phyloP scores from a whole-genome alignment of 805 yeast species.

The Ogataea angusta region DNA sequence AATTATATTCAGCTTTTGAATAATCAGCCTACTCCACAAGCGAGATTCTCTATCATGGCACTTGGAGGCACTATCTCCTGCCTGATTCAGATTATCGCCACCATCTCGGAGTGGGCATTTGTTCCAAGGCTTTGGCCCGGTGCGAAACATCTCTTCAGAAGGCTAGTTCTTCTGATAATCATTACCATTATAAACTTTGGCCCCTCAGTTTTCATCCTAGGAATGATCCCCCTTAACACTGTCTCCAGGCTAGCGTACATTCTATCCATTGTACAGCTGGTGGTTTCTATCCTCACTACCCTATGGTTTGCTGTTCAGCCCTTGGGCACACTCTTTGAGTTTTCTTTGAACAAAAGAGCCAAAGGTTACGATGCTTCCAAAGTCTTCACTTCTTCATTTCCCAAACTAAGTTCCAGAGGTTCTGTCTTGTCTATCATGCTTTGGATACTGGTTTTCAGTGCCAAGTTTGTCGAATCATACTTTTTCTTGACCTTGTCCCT shows the following conservation, averaged over 20 bases:
- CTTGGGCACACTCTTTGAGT: conserved; percentile 32
- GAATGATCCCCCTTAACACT: conserved; percentile 35
- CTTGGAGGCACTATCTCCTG: conserved; percentile 46
- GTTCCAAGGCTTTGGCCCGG: conserved; percentile 51
- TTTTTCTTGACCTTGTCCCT: conserved; percentile 51
- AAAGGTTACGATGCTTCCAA: conserved; percentile 35
- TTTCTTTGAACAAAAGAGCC: conserved; percentile 18
- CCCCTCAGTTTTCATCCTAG: conserved; percentile 43
- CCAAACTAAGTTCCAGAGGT: conserved; percentile 38
- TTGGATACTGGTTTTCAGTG: conserved; percentile 47
- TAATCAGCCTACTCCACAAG: conserved; percentile 45
- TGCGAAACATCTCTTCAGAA: conserved; percentile 35
- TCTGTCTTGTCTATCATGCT: conserved; percentile 40
- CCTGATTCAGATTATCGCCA: conserved; percentile 39
- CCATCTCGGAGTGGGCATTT: conserved; percentile 41
- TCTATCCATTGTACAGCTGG: conserved; percentile 41
- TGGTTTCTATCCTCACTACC: conserved; percentile 40
- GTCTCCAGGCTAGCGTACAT: conserved; percentile 36
- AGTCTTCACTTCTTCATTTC: conserved; percentile 43
- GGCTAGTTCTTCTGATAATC: conserved; percentile 34
- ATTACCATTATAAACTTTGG: conserved; percentile 34
- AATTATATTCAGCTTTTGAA: conserved; percentile 39
- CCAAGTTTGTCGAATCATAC: conserved; percentile 52
- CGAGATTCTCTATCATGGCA: conserved; percentile 41
- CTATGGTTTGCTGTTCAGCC: conserved; percentile 42